Conservation (phyloP, 1,139 yeast genomes). For the Yamadazyma conglobata region DNA sequence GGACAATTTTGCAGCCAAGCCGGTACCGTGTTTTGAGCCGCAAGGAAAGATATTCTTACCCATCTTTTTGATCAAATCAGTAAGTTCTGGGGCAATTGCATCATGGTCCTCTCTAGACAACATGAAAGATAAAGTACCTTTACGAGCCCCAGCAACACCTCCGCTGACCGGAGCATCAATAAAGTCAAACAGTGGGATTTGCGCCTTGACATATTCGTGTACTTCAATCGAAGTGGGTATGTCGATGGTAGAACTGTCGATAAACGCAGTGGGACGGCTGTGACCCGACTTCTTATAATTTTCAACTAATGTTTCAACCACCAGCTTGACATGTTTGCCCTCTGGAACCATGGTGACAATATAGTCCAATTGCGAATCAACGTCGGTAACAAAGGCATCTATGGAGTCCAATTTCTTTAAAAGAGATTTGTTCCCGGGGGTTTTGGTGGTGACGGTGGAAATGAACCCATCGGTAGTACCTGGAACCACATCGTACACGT, state of each 20-base stretch:
- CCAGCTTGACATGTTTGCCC: conserved; percentile 49
- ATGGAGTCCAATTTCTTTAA: conserved; percentile 20
- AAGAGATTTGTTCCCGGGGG: conserved; percentile 19
- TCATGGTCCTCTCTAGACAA: conserved; percentile 37
- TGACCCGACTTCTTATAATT: conserved; percentile 19
- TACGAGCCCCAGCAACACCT: conserved; percentile 58
- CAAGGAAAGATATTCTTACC: conserved; percentile 54
- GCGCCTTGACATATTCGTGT: conserved; percentile 32
- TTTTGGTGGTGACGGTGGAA: conserved; percentile 20
- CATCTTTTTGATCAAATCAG: conserved; percentile 40
- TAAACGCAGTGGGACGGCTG: conserved; percentile 23
- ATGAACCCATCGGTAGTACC: conserved; percentile 28
- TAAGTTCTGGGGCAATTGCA: conserved; percentile 25
- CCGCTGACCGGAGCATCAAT: conserved; percentile 64
- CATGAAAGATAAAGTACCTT: conserved; percentile 58
- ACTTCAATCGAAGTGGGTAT: conserved; percentile 46
- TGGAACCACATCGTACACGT: conserved; percentile 43
- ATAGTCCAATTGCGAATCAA: conserved; percentile 28
- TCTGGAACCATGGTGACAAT: conserved; percentile 60
- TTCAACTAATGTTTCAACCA: conserved; percentile 38
- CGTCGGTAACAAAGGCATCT: conserved; percentile 32
- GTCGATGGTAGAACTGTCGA: conserved; percentile 59
- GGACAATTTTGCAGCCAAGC: conserved; percentile 57
- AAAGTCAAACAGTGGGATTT: conserved; percentile 33
- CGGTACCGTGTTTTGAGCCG: conserved; percentile 51